A percentile compares a stretch with the other conserved stretches of the same genome.
Evolutionary conservation across 495 filamentous ascomycete species (phyloP).

Genomic region (Lasiosphaeris hirsuta): DNA sequence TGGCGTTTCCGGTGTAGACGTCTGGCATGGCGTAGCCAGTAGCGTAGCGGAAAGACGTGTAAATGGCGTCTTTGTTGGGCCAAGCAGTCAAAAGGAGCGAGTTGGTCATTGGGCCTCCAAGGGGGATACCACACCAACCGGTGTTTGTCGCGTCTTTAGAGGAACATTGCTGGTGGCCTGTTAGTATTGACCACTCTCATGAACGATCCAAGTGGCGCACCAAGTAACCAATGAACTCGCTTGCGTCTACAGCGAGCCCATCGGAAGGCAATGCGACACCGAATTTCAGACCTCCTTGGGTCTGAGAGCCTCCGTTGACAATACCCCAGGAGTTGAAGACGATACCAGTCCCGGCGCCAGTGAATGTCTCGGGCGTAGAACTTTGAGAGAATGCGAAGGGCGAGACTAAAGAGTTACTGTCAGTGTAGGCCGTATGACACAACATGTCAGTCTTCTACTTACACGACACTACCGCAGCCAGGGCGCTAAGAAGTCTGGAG

Average conservation of each 20-base stretch:
- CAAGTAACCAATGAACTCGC: slow-evolving; percentile 58
- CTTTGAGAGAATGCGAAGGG: slow-evolving; percentile 27
- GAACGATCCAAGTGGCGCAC: slow-evolving; percentile 31
- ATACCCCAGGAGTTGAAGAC: slow-evolving; percentile 43
- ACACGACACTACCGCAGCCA: slow-evolving; percentile 28
- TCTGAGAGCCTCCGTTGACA: slow-evolving; percentile 23
- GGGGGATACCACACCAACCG: slow-evolving; percentile 59
- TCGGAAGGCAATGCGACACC: slow-evolving; percentile 55
- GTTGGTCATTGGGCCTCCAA: slow-evolving; percentile 56
- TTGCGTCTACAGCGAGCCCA: slow-evolving; percentile 47
- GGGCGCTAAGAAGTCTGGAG: slow-evolving; percentile 25
- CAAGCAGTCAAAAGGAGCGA: slow-evolving; percentile 57
- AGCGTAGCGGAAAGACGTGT: slow-evolving; percentile 55
- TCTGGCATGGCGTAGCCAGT: slow-evolving; percentile 56
- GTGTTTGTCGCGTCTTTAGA: slow-evolving; percentile 22
- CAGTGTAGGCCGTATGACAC: slow-evolving; percentile 1
- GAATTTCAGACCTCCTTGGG: slow-evolving; percentile 45
- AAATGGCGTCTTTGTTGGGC: slow-evolving; percentile 45
- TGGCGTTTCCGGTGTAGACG: slow-evolving; percentile 56
- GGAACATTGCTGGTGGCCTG: slow-evolving; percentile 26
- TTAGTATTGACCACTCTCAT: slow-evolving; percentile 7
- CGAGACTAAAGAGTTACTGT: slow-evolving; percentile 16
- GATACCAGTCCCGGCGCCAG: slow-evolving; percentile 43
- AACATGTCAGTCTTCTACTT: slow-evolving; percentile 14
- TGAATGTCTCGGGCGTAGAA: slow-evolving; percentile 30